Conservation (phyloP, 2,329 filamentous ascomycete species). For the Neonectria coccinea region DNA sequence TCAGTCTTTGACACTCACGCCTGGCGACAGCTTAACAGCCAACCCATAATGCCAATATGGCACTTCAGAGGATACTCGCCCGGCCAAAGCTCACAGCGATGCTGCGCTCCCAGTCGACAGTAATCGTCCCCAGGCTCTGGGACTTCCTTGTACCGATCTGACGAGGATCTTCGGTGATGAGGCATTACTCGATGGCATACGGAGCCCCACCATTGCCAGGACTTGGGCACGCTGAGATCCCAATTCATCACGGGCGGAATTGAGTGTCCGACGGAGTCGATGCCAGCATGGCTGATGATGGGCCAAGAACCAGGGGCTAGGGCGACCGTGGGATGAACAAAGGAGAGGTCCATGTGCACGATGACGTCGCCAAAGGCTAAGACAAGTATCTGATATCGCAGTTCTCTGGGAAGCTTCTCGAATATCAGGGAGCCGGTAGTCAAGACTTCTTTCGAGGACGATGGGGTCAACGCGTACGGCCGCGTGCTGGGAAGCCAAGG, state of each 20-base stretch:
- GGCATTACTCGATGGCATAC: slow-evolving; percentile 21
- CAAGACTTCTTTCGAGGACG: neutral
- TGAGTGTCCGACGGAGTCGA: neutral
- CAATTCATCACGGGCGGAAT: neutral
- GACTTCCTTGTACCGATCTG: neutral
- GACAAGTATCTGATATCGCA: neutral
- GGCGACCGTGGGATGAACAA: neutral
- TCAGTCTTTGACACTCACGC: slow-evolving; percentile 9
- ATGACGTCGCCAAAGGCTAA: neutral
- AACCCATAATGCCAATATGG: slow-evolving; percentile 10
- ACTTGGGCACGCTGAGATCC: neutral
- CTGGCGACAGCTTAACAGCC: slow-evolving; percentile 11
- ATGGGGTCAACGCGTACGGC: neutral
- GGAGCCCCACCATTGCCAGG: slow-evolving; percentile 23
- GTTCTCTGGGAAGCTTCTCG: neutral
- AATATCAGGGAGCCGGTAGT: neutral
- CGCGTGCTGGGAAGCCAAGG: neutral
- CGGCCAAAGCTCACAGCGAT: neutral
- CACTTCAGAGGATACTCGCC: neutral
- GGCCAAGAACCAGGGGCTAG: neutral
- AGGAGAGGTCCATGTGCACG: neutral
- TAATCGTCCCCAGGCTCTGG: neutral
- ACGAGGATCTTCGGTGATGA: neutral
- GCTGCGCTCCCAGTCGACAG: neutral
- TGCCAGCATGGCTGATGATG: neutral